Conservation (phyloP, 2,329 filamentous ascomycete genomes). For the Scedosporium aurantiacum region DNA sequence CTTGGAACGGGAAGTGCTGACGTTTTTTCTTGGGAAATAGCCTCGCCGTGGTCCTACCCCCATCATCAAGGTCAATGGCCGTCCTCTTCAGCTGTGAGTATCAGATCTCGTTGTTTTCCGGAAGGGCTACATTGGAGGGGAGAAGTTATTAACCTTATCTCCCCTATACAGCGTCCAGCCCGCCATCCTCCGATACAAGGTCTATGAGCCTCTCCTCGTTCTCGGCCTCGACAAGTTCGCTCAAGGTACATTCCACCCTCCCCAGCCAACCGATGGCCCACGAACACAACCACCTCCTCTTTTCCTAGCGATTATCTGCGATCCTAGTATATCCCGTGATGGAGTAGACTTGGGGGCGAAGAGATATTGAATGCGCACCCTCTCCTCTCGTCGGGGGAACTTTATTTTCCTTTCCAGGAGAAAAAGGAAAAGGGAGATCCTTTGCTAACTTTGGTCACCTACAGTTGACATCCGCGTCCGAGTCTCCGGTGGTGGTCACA, state of each 20-base stretch:
- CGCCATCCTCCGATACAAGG: conserved; percentile 97
- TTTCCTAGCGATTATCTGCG: neutral
- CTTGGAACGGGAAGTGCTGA: neutral
- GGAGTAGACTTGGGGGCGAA: neutral
- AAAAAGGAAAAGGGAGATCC: neutral
- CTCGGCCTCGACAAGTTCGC: conserved; percentile 94
- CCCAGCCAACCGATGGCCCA: neutral
- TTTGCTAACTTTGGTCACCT: conserved; percentile 20
- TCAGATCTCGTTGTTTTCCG: neutral
- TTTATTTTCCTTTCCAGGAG: neutral
- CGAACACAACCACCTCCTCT: neutral
- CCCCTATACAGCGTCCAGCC: conserved; percentile 56
- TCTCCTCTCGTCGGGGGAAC: neutral
- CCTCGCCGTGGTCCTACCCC: conserved; percentile 42
- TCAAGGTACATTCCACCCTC: neutral
- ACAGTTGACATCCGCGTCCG: conserved; percentile 95
- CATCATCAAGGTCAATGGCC: conserved; percentile 90
- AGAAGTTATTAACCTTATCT: neutral
- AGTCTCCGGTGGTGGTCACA: conserved; percentile 94
- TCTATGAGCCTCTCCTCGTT: conserved; percentile 98
- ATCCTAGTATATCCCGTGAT: neutral
- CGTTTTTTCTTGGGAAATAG: conserved; percentile 15
- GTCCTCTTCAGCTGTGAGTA: conserved; percentile 64
- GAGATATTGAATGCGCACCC: neutral
- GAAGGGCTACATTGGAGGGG: neutral